Percentiles rank a stretch among this genome's conserved stretches.
These are phyloP conservation scores for Furcasterigmium furcatum DNA, from an alignment of 2,329 filamentous ascomycete species.

Conservation along the genomic window DNA sequence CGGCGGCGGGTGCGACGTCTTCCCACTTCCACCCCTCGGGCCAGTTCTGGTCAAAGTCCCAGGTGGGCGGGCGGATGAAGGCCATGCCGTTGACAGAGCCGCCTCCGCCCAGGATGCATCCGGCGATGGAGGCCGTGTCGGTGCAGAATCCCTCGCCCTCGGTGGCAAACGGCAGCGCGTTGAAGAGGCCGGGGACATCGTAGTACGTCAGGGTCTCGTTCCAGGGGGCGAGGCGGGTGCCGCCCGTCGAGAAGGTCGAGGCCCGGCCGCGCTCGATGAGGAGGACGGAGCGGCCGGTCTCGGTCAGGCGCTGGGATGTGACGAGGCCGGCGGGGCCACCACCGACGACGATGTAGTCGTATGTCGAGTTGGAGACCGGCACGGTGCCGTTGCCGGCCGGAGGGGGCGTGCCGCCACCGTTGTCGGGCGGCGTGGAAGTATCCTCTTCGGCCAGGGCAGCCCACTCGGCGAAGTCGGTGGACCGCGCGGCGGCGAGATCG, in stretches of 20 bases:
- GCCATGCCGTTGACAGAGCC: slow-evolving; percentile 28
- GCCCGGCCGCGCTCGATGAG: slow-evolving; percentile 33
- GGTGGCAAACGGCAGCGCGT: slow-evolving; percentile 14
- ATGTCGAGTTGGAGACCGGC: slow-evolving; percentile 26
- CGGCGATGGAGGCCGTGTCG: slow-evolving; percentile 29
- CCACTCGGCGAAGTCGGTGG: slow-evolving; percentile 18
- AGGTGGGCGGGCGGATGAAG: slow-evolving; percentile 24
- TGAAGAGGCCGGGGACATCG: slow-evolving; percentile 23
- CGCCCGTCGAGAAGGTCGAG: slow-evolving; percentile 26
- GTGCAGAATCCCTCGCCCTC: slow-evolving; percentile 24
- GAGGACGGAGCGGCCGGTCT: slow-evolving; percentile 30
- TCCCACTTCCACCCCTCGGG: slow-evolving; percentile 23
- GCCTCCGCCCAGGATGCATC: slow-evolving; percentile 32
- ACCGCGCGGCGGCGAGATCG: slow-evolving; percentile 25
- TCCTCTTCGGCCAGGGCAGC: slow-evolving; percentile 8
- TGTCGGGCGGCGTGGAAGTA: slow-evolving; percentile 5
- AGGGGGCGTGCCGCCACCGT: slow-evolving; percentile 8
- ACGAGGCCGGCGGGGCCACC: slow-evolving; percentile 31
- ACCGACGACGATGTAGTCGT: slow-evolving; percentile 35
- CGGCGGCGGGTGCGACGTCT: slow-evolving; percentile 19
- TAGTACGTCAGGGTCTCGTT: slow-evolving; percentile 24
- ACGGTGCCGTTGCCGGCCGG: slow-evolving; percentile 17
- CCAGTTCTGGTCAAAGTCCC: slow-evolving; percentile 26
- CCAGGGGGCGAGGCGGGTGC: slow-evolving; percentile 23
- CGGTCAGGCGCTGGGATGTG: slow-evolving; percentile 28